phyloP scores from a whole-genome alignment of 176 grass and related monocot species.

The Musa itinerans region DNA sequence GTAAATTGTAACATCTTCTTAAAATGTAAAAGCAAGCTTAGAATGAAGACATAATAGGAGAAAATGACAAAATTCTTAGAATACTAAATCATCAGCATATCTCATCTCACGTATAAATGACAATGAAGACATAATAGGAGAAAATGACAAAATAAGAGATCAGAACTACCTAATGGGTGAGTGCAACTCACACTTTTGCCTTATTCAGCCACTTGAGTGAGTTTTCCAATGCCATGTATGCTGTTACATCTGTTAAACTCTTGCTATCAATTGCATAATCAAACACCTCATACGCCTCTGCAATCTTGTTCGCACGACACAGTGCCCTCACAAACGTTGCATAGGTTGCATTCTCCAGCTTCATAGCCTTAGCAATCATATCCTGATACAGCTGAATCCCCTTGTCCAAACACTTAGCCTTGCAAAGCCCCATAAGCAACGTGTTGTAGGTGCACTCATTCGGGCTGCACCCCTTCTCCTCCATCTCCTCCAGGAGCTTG shows the following conservation, averaged over 20 bases:
- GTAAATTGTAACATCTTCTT: not conserved
- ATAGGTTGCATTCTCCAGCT: slow-evolving; percentile 57
- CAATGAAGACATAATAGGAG: not conserved
- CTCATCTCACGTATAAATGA: not conserved
- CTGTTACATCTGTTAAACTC: slow-evolving; percentile 39
- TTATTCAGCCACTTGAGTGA: slow-evolving; percentile 58
- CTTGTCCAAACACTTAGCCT: slow-evolving; percentile 62
- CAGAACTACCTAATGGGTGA: not conserved
- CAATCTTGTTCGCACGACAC: slow-evolving; percentile 43
- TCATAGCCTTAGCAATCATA: slow-evolving; percentile 48
- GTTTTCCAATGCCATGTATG: slow-evolving; percentile 57
- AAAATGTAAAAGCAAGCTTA: not conserved
- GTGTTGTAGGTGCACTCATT: slow-evolving; percentile 80
- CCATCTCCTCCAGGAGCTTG: slow-evolving; percentile 51
- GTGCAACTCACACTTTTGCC: slow-evolving; percentile 26
- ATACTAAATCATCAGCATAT: not conserved
- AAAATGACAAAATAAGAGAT: not conserved
- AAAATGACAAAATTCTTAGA: too few species aligned
- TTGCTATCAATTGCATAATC: slow-evolving; percentile 67
- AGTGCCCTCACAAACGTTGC: slow-evolving; percentile 50
- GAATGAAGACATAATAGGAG: too few species aligned
- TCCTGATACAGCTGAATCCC: slow-evolving; percentile 46
- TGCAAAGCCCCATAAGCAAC: slow-evolving; percentile 77
- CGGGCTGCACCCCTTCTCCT: slow-evolving; percentile 49
- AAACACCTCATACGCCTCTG: slow-evolving; percentile 60